phyloP scores from a whole-genome alignment of 2,329 filamentous ascomycete genomes.

The Colletotrichum tanaceti region DNA sequence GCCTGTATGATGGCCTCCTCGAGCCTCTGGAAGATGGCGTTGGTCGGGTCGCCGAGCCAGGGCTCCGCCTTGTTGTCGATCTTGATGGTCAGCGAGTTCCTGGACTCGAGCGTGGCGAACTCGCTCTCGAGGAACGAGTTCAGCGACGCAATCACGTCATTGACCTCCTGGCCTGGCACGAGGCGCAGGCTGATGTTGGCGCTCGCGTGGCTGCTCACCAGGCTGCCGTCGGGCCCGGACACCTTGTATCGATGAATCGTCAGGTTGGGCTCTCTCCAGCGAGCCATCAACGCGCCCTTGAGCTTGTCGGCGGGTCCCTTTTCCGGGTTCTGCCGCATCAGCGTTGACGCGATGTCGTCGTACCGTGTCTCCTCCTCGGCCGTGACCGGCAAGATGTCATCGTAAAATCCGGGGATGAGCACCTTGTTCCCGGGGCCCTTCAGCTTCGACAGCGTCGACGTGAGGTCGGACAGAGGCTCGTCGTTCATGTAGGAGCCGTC shows the following conservation, averaged over 20 bases:
- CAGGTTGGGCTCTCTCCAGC: conserved; percentile 94
- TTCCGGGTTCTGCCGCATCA: conserved; percentile 77
- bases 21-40: conserved; percentile 89
- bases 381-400: conserved; percentile 81
- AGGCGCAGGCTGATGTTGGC: conserved; percentile 90
- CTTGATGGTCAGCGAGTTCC: conserved; percentile 82
- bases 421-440: conserved; percentile 85
- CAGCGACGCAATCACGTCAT: conserved; percentile 77
- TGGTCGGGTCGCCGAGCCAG: conserved; percentile 92
- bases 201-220: conserved; percentile 90
- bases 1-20: conserved; percentile 86
- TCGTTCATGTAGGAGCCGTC: conserved; percentile 91
- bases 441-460: conserved; percentile 82
- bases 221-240: conserved; percentile 89
- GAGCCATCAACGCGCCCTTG: conserved; percentile 86
- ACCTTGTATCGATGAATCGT: conserved; percentile 95
- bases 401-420: conserved; percentile 89
- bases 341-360: conserved; percentile 81
- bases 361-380: conserved; percentile 83
- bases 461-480: conserved; percentile 91
- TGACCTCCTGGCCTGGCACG: conserved; percentile 91
- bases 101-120: conserved; percentile 80
- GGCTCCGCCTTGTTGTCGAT: conserved; percentile 96
- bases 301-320: conserved; percentile 72
- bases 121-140: conserved; percentile 74